Evolutionary conservation across 345 rosid species (phyloP).

Genomic region (Camelina neglecta): DNA sequence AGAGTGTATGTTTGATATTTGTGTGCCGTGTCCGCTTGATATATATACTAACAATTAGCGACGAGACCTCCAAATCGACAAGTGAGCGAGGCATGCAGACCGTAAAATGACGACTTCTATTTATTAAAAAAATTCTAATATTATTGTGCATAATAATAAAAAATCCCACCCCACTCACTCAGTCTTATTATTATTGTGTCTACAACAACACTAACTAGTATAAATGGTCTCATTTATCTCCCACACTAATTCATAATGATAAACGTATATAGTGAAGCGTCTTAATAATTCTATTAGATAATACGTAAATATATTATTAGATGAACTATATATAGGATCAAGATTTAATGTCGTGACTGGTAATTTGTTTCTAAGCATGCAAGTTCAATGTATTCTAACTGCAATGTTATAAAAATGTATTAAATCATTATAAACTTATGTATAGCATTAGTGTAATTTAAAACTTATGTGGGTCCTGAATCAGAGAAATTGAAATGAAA

Average conservation of each 20-base stretch:
- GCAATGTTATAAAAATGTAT: neutral
- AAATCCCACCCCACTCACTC: neutral
- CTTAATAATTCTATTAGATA: neutral
- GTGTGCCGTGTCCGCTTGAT: slow-evolving; percentile 9
- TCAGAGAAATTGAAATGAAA: slow-evolving; percentile 37
- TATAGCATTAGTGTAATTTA: neutral
- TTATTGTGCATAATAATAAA: no score
- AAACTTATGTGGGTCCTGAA: slow-evolving; percentile 30
- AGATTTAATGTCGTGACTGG: neutral
- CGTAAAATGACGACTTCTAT: slow-evolving; percentile 24
- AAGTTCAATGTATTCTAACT: slow-evolving; percentile 45
- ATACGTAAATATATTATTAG: neutral
- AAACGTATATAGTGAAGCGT: neutral
- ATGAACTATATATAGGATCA: neutral
- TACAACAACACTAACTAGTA: neutral
- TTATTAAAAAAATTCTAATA: neutral
- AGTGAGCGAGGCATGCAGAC: slow-evolving; percentile 34
- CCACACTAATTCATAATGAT: neutral
- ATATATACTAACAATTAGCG: slow-evolving; percentile 20
- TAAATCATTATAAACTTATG: slow-evolving; percentile 7
- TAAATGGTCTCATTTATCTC: neutral
- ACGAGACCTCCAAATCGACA: slow-evolving; percentile 2
- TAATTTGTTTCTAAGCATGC: slow-evolving; percentile 17
- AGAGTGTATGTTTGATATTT: slow-evolving; percentile 12
- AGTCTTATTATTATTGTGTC: slow-evolving; percentile 3